phyloP scores from a whole-genome alignment of 148 eudicot species.

The Arbutus unedo region DNA sequence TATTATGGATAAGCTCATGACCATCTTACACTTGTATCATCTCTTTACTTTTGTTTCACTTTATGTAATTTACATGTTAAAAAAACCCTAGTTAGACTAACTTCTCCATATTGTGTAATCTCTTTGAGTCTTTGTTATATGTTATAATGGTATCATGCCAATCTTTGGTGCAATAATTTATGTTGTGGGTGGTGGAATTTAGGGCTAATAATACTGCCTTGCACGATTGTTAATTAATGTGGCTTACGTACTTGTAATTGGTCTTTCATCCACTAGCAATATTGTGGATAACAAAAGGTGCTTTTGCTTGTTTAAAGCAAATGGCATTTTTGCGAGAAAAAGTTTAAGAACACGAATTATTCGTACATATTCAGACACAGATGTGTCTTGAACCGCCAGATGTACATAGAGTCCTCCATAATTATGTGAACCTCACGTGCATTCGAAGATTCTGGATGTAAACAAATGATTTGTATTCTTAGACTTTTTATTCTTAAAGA shows the following conservation, averaged over 20 bases:
- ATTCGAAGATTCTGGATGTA: too few relatives aligned
- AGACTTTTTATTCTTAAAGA: neutral
- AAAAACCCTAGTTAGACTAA: neutral
- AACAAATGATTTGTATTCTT: too few relatives aligned
- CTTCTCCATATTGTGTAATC: neutral
- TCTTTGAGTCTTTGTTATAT: neutral
- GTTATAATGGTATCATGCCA: neutral
- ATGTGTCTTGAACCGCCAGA: too few relatives aligned
- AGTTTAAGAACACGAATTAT: neutral
- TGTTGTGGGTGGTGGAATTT: slow-evolving; percentile 20
- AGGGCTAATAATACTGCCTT: slow-evolving; percentile 7
- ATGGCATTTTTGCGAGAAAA: neutral
- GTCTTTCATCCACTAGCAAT: slow-evolving; percentile 33
- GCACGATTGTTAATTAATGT: slow-evolving; percentile 16
- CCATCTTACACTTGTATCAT: slow-evolving; percentile 16
- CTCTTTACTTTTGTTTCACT: slow-evolving; percentile 11
- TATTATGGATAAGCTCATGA: slow-evolving; percentile 23
- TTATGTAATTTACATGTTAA: neutral
- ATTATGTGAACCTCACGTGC: too few relatives aligned
- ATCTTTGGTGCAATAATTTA: slow-evolving; percentile 7
- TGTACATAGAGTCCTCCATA: neutral
- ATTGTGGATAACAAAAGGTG: slow-evolving; percentile 29
- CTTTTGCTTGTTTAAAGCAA: slow-evolving; percentile 14
- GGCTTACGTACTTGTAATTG: slow-evolving; percentile 29
- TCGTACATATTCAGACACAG: too few relatives aligned